phyloP scores from a whole-genome alignment of 2,329 filamentous ascomycete species.

The Polytolypa hystricis region DNA sequence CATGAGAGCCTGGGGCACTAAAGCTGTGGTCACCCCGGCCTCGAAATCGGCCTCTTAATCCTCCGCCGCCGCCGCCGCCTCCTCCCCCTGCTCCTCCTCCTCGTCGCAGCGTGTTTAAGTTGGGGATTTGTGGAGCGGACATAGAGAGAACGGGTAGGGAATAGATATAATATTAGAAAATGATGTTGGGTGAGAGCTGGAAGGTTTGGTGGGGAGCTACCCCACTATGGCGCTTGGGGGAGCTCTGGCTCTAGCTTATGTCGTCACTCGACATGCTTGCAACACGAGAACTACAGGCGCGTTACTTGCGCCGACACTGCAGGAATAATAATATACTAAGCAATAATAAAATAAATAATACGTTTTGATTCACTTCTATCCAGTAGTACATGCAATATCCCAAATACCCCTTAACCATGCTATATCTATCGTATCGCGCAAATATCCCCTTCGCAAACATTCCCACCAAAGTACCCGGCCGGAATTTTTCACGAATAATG shows the following conservation, averaged over 20 bases:
- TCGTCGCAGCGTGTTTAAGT: slow-evolving; percentile 53
- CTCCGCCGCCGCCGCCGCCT: slow-evolving; percentile 37
- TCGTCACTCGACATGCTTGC: too few species aligned
- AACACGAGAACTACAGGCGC: too few species aligned
- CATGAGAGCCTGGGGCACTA: slow-evolving; percentile 10
- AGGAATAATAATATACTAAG: too few species aligned
- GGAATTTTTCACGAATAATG: slow-evolving; percentile 40
- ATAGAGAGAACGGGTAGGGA: slow-evolving; percentile 32
- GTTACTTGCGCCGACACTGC: too few species aligned
- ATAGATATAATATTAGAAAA: too few species aligned
- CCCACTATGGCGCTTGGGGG: too few species aligned
- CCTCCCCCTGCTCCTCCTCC: slow-evolving; percentile 35
- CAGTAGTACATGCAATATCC: too few species aligned
- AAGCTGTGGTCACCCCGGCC: slow-evolving; percentile 31
- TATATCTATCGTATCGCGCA: background rate
- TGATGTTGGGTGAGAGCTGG: too few species aligned
- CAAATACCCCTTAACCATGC: background rate
- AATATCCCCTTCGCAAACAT: background rate
- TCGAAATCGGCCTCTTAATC: slow-evolving; percentile 37
- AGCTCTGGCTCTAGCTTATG: too few species aligned
- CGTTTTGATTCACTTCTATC: background rate
- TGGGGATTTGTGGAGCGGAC: slow-evolving; percentile 66
- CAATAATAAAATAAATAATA: background rate
- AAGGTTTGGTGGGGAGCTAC: too few species aligned
- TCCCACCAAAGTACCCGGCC: background rate